These are phyloP conservation scores for Phaeophleospora eucalypticola DNA, from an alignment of 2,329 filamentous ascomycete genomes.

Conservation along the genomic window DNA sequence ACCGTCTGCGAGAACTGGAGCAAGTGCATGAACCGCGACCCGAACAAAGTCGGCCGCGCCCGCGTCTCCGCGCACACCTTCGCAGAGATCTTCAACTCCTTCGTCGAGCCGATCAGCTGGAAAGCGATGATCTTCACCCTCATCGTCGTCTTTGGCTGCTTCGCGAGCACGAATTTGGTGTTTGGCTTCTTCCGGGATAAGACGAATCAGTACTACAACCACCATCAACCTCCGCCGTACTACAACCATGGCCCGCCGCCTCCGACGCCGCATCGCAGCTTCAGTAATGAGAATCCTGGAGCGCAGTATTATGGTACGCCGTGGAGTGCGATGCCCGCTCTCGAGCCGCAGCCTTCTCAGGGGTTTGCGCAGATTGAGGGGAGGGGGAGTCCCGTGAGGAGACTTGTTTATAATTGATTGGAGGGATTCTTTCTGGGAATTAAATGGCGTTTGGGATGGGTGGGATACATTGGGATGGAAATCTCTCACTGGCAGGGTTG, in stretches of 20 bases:
- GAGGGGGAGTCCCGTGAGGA: constrained; percentile 31
- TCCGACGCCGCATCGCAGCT: constrained; percentile 33
- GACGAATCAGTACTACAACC: constrained; percentile 19
- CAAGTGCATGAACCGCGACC: constrained; percentile 80
- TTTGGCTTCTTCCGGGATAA: constrained; percentile 53
- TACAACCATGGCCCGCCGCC: constrained; percentile 26
- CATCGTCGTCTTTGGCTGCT: constrained; percentile 47
- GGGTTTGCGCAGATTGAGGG: constrained; percentile 31
- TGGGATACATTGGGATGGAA: too few species aligned
- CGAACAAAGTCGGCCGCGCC: constrained; percentile 70
- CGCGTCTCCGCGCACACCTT: constrained; percentile 82
- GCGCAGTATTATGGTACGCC: constrained; percentile 27
- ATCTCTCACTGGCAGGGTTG: too few species aligned
- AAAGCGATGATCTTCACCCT: constrained; percentile 63
- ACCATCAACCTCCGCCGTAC: constrained; percentile 15
- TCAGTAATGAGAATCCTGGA: constrained; percentile 25
- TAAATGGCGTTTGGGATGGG: not conserved
- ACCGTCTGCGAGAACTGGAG: constrained; percentile 75
- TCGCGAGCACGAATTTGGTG: constrained; percentile 57
- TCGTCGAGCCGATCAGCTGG: constrained; percentile 83
- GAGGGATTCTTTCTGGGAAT: not conserved
- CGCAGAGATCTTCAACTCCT: constrained; percentile 88
- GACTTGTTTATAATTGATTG: constrained; percentile 30
- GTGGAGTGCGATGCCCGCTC: constrained; percentile 23
- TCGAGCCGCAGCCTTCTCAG: constrained; percentile 33